A percentile compares a stretch with the other conserved stretches of the same genome.
Evolutionary conservation across 352 stramenopile genomes (phyloP).

Genomic region (Pythium sp.): DNA sequence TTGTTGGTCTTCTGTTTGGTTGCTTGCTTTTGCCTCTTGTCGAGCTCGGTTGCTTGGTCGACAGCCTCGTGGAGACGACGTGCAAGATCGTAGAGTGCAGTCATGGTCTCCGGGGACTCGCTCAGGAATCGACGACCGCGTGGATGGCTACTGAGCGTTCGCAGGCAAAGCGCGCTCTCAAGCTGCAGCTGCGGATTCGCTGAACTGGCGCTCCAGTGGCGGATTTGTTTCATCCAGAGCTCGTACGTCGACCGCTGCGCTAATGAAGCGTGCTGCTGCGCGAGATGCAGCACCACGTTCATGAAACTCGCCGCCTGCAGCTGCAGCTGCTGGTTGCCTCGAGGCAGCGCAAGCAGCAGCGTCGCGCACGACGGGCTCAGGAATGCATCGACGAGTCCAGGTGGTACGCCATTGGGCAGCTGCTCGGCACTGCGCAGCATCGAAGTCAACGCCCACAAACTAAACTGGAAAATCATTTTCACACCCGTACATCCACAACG

Average conservation of each 20-base stretch:
- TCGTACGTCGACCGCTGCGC: slow-evolving; percentile 46
- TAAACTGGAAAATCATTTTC: slow-evolving; percentile 20
- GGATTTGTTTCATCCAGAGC: slow-evolving; percentile 63
- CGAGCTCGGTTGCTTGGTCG: background rate
- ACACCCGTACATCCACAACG: too few species aligned
- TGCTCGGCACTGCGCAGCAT: slow-evolving; percentile 32
- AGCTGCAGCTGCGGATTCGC: slow-evolving; percentile 30
- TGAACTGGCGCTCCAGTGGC: slow-evolving; percentile 27
- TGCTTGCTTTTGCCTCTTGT: background rate
- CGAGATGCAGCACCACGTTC: slow-evolving; percentile 43
- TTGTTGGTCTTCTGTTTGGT: background rate
- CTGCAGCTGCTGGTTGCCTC: slow-evolving; percentile 30
- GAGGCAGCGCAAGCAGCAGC: slow-evolving; percentile 42
- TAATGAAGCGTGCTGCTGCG: slow-evolving; percentile 29
- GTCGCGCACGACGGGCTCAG: slow-evolving; percentile 35
- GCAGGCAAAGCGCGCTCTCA: slow-evolving; percentile 42
- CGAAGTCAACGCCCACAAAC: slow-evolving; percentile 33
- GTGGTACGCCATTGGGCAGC: slow-evolving; percentile 16
- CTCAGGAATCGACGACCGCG: slow-evolving; percentile 43
- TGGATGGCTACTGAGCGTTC: slow-evolving; percentile 50
- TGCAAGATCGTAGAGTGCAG: slow-evolving; percentile 48
- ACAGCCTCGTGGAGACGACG: slow-evolving; percentile 44
- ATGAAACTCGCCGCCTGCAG: slow-evolving; percentile 42
- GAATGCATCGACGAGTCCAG: slow-evolving; percentile 31
- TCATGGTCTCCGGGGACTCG: slow-evolving; percentile 47